Evolutionary conservation across 140 eudicot species (phyloP), one percentile per base, ranked within the genome.

Genomic region (Erigeron philadelphicus): DNA sequence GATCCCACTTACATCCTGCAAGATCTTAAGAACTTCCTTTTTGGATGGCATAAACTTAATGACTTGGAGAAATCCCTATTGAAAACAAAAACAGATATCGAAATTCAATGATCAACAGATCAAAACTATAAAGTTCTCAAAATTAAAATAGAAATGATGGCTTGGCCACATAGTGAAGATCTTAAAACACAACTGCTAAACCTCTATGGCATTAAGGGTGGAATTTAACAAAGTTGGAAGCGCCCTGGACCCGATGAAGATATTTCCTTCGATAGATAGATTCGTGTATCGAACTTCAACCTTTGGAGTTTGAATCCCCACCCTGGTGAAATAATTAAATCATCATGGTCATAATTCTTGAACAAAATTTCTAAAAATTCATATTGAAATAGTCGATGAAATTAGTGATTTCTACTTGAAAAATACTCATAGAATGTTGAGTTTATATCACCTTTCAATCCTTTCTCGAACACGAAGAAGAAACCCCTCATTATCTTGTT

Each of bases 221-320:
- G 95, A 59, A 73, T 88, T 90, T 17, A 70, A 70, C 68, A 90
- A 75, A 43, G 95, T 88, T 44, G 97, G 97, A 66, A 90, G 85
- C 52, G 97, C 95, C 68, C 97, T 85, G 15, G 82, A 76, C 21
- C 97, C 96, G 38, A 76, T 82, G 76, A 78, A 75, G n/a, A 83
- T 79, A 69, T 88, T 87, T 59, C 95, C 97, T 64, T 87, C 84
- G 16, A 90, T 58, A 1, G 82, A 85, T 61, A 90, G 66, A 78
- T 88, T 82, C 81, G 84, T 76, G 72, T 61, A 88, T 8, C 95
- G 81, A n/a, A 90, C 81, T 86, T 90, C 96, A 43, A 88, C 64
- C 71, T 78, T 88, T 7, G 96, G 96, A 74, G 74, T 75, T 12
- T 84, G 86, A 56, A 90, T 82, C 68, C 90, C 89, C 56, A 88